Conservation (phyloP, 352 stramenopile species). For the Globisporangium radiosum region DNA sequence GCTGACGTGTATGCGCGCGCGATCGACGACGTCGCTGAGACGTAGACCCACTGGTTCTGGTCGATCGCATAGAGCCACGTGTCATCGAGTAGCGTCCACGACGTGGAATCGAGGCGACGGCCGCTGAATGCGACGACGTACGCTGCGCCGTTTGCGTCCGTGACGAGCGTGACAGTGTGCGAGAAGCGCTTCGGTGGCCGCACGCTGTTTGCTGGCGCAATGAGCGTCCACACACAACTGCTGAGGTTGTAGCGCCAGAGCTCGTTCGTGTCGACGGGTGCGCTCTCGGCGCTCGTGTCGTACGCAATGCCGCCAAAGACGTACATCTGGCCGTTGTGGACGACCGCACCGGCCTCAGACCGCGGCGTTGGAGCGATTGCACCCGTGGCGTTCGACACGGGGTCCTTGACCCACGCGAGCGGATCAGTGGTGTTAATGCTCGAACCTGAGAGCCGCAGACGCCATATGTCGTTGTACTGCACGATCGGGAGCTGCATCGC, state of each 20-base stretch:
- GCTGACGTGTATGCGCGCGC: constrained; percentile 62
- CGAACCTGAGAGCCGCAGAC: constrained; percentile 20
- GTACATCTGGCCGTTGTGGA: constrained; percentile 42
- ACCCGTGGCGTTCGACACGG: constrained; percentile 3
- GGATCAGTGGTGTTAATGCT: background rate
- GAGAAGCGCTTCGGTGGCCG: constrained; percentile 48
- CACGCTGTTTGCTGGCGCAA: constrained; percentile 17
- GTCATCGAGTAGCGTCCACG: constrained; percentile 48
- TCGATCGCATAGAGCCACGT: constrained; percentile 56
- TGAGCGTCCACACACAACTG: constrained; percentile 29
- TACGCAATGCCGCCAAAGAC: constrained; percentile 73
- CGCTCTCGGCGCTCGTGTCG: constrained; percentile 26
- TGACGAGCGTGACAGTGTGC: constrained; percentile 40
- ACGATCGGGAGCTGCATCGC: constrained; percentile 20
- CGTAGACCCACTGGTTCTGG: constrained; percentile 28
- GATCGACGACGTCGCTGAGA: constrained; percentile 12
- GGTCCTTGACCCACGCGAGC: constrained; percentile 34
- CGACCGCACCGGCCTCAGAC: constrained; percentile 43
- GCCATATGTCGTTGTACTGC: constrained; percentile 53
- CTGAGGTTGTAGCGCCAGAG: constrained; percentile 58
- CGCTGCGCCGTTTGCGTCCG: constrained; percentile 18
- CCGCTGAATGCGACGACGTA: constrained; percentile 59
- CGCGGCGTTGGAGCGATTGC: constrained; percentile 20
- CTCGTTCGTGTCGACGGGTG: constrained; percentile 45
- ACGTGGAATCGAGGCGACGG: constrained; percentile 33